A percentile compares a stretch with the other conserved stretches of the same genome.
These are phyloP conservation scores for Pseudocercospora crystallina DNA, from an alignment of 2,329 filamentous ascomycete genomes.

Conservation along the genomic window DNA sequence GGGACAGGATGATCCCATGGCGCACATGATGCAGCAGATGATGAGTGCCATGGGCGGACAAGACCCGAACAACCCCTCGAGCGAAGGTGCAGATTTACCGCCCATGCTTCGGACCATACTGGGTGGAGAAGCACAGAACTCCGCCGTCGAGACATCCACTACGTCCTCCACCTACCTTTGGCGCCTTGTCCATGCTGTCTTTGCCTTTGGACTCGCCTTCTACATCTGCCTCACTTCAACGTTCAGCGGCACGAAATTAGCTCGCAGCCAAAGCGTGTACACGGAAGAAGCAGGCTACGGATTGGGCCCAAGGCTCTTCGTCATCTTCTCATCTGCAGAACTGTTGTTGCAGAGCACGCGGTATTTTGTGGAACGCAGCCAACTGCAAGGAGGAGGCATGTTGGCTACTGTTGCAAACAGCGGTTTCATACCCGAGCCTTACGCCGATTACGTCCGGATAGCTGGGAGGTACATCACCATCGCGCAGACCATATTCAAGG, in stretches of 20 bases:
- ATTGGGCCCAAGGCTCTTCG: conserved; percentile 63
- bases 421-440: conserved; percentile 63
- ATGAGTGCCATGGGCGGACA: conserved; percentile 34
- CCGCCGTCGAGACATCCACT: conserved; percentile 32
- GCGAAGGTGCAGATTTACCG: conserved; percentile 44
- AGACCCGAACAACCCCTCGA: conserved; percentile 38
- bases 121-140: conserved; percentile 31
- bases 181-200: conserved; percentile 71
- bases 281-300: conserved; percentile 44
- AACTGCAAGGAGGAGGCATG: conserved; percentile 59
- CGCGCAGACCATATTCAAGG: conserved; percentile 67
- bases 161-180: conserved; percentile 58
- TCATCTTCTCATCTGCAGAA: conserved; percentile 77
- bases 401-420: conserved; percentile 60
- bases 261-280: conserved; percentile 45
- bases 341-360: conserved; percentile 69
- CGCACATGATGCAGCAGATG: conserved; percentile 71
- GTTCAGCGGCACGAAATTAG: conserved; percentile 65
- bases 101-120: conserved; percentile 49
- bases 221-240: conserved; percentile 68
- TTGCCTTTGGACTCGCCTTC: conserved; percentile 67
- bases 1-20: conserved; percentile 61
- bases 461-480: conserved; percentile 68
- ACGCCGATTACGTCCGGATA: conserved; percentile 61
- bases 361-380: conserved; percentile 67